A percentile compares a stretch with the other conserved stretches of the same genome.
These are phyloP conservation scores for Plasmodium gonderi DNA, from an alignment of 169 alveolate species.

Conservation along the genomic window DNA sequence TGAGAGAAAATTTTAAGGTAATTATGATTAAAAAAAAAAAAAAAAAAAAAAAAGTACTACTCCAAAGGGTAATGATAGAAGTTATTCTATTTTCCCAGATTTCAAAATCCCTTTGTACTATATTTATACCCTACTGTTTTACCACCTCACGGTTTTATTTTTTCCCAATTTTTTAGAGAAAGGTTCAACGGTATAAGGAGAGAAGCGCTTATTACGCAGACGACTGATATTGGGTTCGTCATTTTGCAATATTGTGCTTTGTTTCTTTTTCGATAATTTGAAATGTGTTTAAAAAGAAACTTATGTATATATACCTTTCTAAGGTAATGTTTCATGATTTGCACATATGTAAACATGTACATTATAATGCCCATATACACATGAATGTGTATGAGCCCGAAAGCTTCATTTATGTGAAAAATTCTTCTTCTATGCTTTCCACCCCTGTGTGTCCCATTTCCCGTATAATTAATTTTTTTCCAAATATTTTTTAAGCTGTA, in stretches of 20 bases:
- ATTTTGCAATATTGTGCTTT: neutral
- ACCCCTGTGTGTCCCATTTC: neutral
- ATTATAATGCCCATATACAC: neutral
- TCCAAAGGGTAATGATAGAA: neutral
- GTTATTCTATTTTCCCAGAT: neutral
- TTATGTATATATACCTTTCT: neutral
- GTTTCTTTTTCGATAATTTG: neutral
- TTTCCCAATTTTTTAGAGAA: conserved; percentile 21
- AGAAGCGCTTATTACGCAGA: conserved; percentile 27
- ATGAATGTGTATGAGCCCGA: neutral
- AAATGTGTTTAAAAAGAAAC: neutral
- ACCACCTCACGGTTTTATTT: neutral
- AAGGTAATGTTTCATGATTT: neutral
- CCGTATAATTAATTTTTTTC: neutral
- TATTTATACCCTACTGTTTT: neutral
- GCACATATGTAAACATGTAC: neutral
- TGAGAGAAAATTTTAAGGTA: conserved; percentile 44
- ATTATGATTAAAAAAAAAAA: neutral
- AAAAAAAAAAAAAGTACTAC: conserved; percentile 12
- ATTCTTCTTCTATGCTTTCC: neutral
- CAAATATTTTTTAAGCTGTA: neutral
- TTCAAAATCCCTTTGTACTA: neutral
- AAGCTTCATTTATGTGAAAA: neutral
- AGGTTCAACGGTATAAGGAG: conserved; percentile 52
- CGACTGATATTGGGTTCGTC: neutral